Conservation (phyloP, 306 rosid species). For the Vigna angularis region DNA sequence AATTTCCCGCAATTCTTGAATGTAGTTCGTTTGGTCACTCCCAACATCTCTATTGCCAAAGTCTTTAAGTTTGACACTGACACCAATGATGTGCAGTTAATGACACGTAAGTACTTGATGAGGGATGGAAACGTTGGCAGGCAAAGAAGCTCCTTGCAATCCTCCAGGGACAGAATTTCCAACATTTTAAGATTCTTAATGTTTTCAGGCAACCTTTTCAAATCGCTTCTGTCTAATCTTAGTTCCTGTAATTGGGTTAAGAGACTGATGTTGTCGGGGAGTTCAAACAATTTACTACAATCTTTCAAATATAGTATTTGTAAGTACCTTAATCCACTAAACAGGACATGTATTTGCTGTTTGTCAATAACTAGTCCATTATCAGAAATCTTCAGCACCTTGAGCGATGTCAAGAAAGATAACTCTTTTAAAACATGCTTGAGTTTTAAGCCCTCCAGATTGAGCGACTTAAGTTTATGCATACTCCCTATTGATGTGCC, state of each 20-base stretch:
- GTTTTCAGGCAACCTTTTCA: slow-evolving; percentile 37
- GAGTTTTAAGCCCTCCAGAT: not conserved
- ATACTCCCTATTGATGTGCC: slow-evolving; percentile 29
- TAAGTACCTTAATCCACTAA: not conserved
- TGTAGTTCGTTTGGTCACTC: not conserved
- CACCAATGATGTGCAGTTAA: slow-evolving; percentile 42
- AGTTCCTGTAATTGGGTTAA: not conserved
- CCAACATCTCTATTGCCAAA: not conserved
- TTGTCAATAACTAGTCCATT: not conserved
- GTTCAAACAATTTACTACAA: slow-evolving; percentile 20
- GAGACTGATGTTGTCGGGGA: slow-evolving; percentile 31
- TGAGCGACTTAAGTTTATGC: not conserved
- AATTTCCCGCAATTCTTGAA: slow-evolving; percentile 4
- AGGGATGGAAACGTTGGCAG: slow-evolving; percentile 44
- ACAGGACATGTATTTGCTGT: not conserved
- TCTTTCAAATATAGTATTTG: not conserved
- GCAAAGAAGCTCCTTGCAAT: slow-evolving; percentile 27
- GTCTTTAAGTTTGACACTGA: not conserved
- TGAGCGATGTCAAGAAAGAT: not conserved
- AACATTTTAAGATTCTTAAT: slow-evolving; percentile 17
- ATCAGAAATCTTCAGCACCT: not conserved
- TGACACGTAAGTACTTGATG: slow-evolving; percentile 27
- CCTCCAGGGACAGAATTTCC: not conserved
- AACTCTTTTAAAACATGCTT: not conserved
- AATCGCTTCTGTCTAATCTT: slow-evolving; percentile 28